phyloP scores from a whole-genome alignment of 495 filamentous ascomycete genomes.

The Letharia lupina region DNA sequence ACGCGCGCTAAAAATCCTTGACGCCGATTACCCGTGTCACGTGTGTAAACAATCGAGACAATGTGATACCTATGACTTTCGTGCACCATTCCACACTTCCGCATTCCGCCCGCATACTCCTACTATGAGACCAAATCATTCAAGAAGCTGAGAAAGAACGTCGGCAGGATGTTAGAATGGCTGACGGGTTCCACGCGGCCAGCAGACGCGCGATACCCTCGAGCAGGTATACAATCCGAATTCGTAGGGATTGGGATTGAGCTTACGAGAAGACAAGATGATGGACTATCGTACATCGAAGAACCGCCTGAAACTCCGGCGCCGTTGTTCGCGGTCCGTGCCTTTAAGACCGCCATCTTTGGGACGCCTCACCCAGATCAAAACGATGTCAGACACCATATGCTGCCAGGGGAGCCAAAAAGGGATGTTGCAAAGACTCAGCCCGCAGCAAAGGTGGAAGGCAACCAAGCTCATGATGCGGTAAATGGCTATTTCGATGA shows the following conservation, averaged over 20 bases:
- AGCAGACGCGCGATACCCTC: neutral
- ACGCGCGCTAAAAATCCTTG: neutral
- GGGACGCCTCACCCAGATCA: slow-evolving; percentile 53
- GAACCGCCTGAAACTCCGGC: slow-evolving; percentile 88
- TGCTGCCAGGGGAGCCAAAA: neutral
- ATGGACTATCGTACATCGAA: slow-evolving; percentile 23
- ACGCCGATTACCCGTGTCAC: neutral
- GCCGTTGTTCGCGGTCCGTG: slow-evolving; percentile 86
- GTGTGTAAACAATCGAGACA: neutral
- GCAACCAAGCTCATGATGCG: slow-evolving; percentile 17
- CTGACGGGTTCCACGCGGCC: slow-evolving; percentile 29
- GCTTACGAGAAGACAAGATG: slow-evolving; percentile 10
- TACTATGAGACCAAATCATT: neutral
- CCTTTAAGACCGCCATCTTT: slow-evolving; percentile 84
- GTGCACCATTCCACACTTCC: neutral
- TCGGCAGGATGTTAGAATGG: slow-evolving; percentile 32
- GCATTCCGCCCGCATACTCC: neutral
- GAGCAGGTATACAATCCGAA: slow-evolving; percentile 15
- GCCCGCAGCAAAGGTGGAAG: slow-evolving; percentile 11
- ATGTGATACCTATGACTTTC: neutral
- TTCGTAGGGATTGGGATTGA: neutral
- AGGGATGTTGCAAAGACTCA: neutral
- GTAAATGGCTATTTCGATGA: slow-evolving; percentile 6
- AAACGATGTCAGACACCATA: slow-evolving; percentile 14
- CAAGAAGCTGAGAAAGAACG: neutral